Percentiles rank a stretch among this genome's conserved stretches.
Conservation (phyloP, 495 filamentous ascomycete genomes). For the Talaromyces ruber region DNA sequence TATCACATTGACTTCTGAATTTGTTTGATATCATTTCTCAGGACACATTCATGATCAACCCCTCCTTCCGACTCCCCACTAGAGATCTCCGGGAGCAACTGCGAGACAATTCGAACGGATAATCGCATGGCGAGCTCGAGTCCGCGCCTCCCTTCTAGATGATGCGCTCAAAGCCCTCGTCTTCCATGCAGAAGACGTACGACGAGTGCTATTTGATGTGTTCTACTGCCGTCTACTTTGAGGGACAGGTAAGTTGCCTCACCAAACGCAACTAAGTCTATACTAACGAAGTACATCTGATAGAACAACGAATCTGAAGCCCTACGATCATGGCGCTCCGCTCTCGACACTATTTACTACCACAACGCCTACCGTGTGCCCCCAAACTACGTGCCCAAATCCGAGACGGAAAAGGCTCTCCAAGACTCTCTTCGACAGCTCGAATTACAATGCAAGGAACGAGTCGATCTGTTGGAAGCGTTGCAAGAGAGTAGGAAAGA, state of each 20-base stretch:
- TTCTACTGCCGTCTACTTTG: conserved; percentile 92
- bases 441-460: conserved; percentile 89
- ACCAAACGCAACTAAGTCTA: neutral
- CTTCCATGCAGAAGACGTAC: conserved; percentile 92
- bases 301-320: conserved; percentile 92
- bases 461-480: conserved; percentile 80
- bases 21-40: neutral
- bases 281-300: neutral
- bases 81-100: neutral
- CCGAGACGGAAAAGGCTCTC: conserved; percentile 78
- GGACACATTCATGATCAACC: neutral
- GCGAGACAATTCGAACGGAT: neutral
- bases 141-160: conserved; percentile 28
- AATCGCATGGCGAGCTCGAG: conserved; percentile 20
- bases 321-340: conserved; percentile 82
- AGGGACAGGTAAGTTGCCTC: conserved; percentile 60
- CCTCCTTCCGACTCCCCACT: neutral
- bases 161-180: conserved; percentile 72
- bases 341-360: conserved; percentile 85
- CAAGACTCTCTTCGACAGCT: conserved; percentile 73
- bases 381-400: conserved; percentile 59
- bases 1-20: neutral
- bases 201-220: conserved; percentile 91
- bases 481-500: conserved; percentile 69
- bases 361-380: conserved; percentile 70